These are phyloP conservation scores for Pythium rishiriense DNA, from an alignment of 352 stramenopile genomes.

Conservation along the genomic window DNA sequence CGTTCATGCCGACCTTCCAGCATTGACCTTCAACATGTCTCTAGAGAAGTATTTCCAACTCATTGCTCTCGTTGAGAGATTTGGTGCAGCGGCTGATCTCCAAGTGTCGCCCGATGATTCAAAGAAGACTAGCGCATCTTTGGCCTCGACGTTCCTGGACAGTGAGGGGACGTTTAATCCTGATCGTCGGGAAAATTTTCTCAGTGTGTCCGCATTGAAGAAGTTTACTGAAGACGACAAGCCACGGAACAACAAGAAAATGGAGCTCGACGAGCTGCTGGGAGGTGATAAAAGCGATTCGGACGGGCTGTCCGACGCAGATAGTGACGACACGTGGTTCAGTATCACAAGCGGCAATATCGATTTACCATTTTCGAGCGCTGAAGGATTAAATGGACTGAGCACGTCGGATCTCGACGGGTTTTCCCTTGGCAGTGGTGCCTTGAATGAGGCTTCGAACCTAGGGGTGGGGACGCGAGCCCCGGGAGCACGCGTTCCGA, in stretches of 20 bases:
- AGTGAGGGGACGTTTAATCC: constrained; percentile 29
- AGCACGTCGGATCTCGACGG: constrained; percentile 16
- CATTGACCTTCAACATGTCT: constrained; percentile 83
- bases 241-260: constrained; percentile 26
- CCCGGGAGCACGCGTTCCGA: background rate
- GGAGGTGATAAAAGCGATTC: constrained; percentile 33
- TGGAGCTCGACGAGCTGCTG: constrained; percentile 19
- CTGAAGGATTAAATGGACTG: background rate
- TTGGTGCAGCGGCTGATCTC: constrained; percentile 27
- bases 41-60: constrained; percentile 85
- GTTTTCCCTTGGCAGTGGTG: constrained; percentile 18
- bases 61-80: constrained; percentile 54
- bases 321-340: constrained; percentile 90
- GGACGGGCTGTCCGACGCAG: constrained; percentile 66
- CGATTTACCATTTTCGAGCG: constrained; percentile 25
- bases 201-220: constrained; percentile 56
- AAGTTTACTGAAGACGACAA: constrained; percentile 48
- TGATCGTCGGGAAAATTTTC: constrained; percentile 36
- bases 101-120: background rate
- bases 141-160: constrained; percentile 28
- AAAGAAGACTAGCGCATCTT: background rate
- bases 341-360: constrained; percentile 77
- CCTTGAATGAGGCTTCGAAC: background rate
- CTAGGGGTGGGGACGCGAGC: background rate
- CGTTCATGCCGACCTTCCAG: constrained; percentile 79